phyloP scores from a whole-genome alignment of 108 stramenopile species.

The Discostella stelligeroides region DNA sequence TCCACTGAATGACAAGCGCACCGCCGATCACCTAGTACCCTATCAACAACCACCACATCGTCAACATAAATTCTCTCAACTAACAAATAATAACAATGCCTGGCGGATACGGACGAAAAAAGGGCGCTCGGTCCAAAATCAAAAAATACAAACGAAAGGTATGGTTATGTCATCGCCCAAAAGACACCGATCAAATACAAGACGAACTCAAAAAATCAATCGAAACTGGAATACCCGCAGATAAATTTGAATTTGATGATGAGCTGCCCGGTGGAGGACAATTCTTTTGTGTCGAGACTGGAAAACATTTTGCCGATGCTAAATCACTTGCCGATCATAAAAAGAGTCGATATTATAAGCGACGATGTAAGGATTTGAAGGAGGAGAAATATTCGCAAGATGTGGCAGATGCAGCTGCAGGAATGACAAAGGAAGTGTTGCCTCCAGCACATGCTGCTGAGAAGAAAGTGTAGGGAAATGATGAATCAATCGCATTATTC shows the following conservation, averaged over 20 bases:
- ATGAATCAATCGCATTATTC: too few relatives aligned
- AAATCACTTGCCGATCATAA: constrained; percentile 91
- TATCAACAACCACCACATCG: too few relatives aligned
- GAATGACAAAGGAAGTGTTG: constrained; percentile 87
- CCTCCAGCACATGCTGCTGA: constrained; percentile 74
- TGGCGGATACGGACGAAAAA: too few relatives aligned
- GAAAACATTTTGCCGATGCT: constrained; percentile 91
- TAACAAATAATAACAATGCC: too few relatives aligned
- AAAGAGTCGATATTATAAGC: constrained; percentile 90
- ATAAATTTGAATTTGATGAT: constrained; percentile 86
- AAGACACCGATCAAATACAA: constrained; percentile 97
- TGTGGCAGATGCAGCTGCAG: constrained; percentile 78
- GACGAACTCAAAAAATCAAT: constrained; percentile 90
- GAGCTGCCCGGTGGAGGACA: constrained; percentile 98
- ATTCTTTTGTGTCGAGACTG: constrained; percentile 96
- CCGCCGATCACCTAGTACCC: too few relatives aligned
- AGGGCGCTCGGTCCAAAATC: constrained; percentile 77
- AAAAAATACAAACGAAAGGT: constrained; percentile 88
- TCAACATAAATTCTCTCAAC: too few relatives aligned
- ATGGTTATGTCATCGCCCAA: constrained; percentile 81
- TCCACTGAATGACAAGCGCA: too few relatives aligned
- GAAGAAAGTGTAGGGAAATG: too few relatives aligned
- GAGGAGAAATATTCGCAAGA: constrained; percentile 89
- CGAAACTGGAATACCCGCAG: constrained; percentile 61
- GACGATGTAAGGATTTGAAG: constrained; percentile 86